phyloP scores from a whole-genome alignment of 1,284 basidiomycete genomes.

The Mycosarcoma maydis region DNA sequence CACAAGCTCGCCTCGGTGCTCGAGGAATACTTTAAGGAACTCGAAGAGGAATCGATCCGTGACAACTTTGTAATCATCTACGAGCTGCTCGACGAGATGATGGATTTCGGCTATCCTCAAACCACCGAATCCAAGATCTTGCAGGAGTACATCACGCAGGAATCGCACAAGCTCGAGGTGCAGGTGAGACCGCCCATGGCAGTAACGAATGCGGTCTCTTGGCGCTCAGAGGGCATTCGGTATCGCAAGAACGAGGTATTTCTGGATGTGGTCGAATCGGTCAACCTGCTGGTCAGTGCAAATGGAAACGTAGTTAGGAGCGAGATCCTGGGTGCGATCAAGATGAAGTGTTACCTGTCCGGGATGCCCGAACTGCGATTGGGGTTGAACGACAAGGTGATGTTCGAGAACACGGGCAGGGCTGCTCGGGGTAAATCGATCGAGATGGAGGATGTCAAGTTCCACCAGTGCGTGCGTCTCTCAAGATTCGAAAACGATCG shows the following conservation, averaged over 20 bases:
- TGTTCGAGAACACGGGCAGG: constrained; percentile 96
- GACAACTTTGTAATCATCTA: constrained; percentile 98
- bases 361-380: constrained; percentile 98
- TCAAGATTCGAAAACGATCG: constrained; percentile 98
- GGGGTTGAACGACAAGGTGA: constrained; percentile 98
- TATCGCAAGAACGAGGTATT: constrained; percentile 99
- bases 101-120: constrained; percentile 99
- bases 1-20: constrained; percentile 83
- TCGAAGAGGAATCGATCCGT: constrained; percentile 97
- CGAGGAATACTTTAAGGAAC: constrained; percentile 98
- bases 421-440: constrained; percentile 96
- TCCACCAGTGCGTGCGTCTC: constrained; percentile 99
- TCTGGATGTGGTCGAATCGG: constrained; percentile 96
- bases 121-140: constrained; percentile 99
- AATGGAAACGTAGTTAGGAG: constrained; percentile 96
- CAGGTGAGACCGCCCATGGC: constrained; percentile 95
- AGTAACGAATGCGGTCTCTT: constrained; percentile 97
- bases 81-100: constrained; percentile 97
- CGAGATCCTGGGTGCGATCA: constrained; percentile 95
- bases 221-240: constrained; percentile 96
- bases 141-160: constrained; percentile 99
- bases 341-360: constrained; percentile 99
- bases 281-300: constrained; percentile 95
- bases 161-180: constrained; percentile 97
- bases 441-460: constrained; percentile 99